Percentiles rank a stretch among this genome's conserved stretches.
These are phyloP conservation scores for Lepraria neglecta DNA, from an alignment of 495 filamentous ascomycete species.

Conservation along the genomic window DNA sequence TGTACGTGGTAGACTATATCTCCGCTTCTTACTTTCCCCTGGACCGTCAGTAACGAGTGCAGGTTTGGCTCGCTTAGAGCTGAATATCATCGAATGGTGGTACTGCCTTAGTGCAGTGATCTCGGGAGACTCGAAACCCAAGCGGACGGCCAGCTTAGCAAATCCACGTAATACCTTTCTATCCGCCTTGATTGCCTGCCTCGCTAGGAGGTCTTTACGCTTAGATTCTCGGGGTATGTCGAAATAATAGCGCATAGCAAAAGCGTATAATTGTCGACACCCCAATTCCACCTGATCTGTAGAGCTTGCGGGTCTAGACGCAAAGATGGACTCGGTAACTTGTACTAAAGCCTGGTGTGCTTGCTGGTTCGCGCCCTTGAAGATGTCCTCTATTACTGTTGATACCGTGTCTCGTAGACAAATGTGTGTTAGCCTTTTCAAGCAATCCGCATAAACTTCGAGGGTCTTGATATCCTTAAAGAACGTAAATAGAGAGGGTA, in stretches of 20 bases:
- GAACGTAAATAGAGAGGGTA: slow-evolving; percentile 1
- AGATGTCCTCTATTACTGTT: neutral
- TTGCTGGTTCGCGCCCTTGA: neutral
- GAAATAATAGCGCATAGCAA: slow-evolving; percentile 19
- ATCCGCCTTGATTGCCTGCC: slow-evolving; percentile 12
- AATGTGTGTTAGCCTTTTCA: neutral
- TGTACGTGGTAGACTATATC: neutral
- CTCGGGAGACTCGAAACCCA: slow-evolving; percentile 19
- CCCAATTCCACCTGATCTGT: slow-evolving; percentile 15
- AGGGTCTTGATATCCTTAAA: neutral
- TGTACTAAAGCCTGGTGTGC: neutral
- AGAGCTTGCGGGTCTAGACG: neutral
- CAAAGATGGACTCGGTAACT: slow-evolving; percentile 9
- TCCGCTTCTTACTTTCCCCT: slow-evolving; percentile 8
- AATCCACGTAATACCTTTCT: slow-evolving; percentile 5
- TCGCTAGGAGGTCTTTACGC: slow-evolving; percentile 10
- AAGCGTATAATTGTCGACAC: slow-evolving; percentile 14
- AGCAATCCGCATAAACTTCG: neutral
- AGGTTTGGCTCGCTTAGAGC: slow-evolving; percentile 10
- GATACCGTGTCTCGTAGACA: neutral
- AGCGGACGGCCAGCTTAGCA: slow-evolving; percentile 18
- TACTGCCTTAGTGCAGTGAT: slow-evolving; percentile 16
- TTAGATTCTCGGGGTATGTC: slow-evolving; percentile 16
- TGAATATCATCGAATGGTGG: neutral
- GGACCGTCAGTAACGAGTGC: slow-evolving; percentile 18